Conservation (phyloP, 73 alveolate genomes). For the Paramecium sexaurelia region DNA sequence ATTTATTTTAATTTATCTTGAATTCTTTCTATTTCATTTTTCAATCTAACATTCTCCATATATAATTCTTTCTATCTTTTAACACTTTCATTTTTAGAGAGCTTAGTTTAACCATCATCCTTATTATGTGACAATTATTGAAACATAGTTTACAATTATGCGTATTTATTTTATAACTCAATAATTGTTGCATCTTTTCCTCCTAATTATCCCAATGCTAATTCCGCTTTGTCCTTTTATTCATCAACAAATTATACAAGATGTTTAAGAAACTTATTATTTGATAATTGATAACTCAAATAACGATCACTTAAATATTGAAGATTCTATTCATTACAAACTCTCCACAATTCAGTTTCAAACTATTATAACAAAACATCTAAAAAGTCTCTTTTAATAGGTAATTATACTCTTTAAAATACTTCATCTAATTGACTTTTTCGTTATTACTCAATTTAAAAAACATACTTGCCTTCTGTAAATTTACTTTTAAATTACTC, state of each 20-base stretch:
- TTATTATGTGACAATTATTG: background rate
- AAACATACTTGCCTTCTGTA: slow-evolving; percentile 21
- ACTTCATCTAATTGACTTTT: slow-evolving; percentile 31
- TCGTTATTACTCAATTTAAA: background rate
- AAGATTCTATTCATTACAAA: background rate
- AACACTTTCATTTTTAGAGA: background rate
- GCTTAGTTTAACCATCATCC: background rate
- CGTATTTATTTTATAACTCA: background rate
- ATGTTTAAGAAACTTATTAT: slow-evolving; percentile 10
- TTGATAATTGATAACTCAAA: slow-evolving; percentile 1
- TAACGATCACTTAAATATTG: background rate
- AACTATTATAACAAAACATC: slow-evolving; percentile 9
- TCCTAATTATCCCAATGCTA: background rate
- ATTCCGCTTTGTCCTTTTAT: background rate
- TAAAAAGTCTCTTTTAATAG: slow-evolving; percentile 4
- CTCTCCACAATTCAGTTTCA: slow-evolving; percentile 49
- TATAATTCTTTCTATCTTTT: slow-evolving; percentile 30
- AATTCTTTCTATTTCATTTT: slow-evolving; percentile 17
- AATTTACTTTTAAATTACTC: slow-evolving; percentile 7
- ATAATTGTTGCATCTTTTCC: background rate
- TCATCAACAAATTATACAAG: background rate
- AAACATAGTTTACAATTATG: background rate
- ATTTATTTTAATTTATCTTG: background rate
- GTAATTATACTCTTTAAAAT: background rate
- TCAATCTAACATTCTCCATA: slow-evolving; percentile 48